Base-by-base conservation (phyloP, 1,284 basidiomycete genomes). In the Ustilago tritici region DNA sequence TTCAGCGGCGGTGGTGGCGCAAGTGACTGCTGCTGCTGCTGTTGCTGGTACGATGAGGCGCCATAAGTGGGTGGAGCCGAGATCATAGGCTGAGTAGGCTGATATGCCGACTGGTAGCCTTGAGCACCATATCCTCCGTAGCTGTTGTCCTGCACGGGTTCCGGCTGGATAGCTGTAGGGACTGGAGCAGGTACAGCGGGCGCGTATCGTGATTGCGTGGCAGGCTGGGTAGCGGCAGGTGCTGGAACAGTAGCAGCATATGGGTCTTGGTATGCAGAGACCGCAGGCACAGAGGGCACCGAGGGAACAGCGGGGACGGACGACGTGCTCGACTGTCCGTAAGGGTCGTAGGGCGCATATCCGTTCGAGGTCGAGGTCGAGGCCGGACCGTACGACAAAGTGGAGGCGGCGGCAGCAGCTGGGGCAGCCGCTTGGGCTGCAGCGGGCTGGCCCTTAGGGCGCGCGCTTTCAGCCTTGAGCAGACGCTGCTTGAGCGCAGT, bases 1-100 rank as follows among this genome's bases (percentile, higher is more conserved):
- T 91, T 92, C 31, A 88, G 82, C 5, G 88, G 88, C 3, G 88
- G 79, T 2, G 86, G 87, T 3, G 88, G 87, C 9, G 86, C 85
- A 3, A 84, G 80, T 36, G 35, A 34, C 41, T 67, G 66, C 67
- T 70, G 68, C 69, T 68, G 67, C 56, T 67, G 71, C 58, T 71
- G 64, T 36, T 73, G 73, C 47, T 69, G 64, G 72, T 66, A 64
- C 17, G 65, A 57, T 23, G 73, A 55, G 17, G 52, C 61, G 11
- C 86, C 87, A 78, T 75, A 84, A 14, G 88, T 86, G n/a, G 87
- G 87, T 1, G 87, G 86, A 35, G 87, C 84, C 11, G 87, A 78
- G 28, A 81, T 73, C 55, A 78, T 84, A 53, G 82, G 78, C 41
- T 83, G 68, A 53, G 69, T 63, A 35, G 75, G 74, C 62, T 66